Conservation (phyloP, 371 early-diverging fungal species). For the Lichtheimia corymbifera region DNA sequence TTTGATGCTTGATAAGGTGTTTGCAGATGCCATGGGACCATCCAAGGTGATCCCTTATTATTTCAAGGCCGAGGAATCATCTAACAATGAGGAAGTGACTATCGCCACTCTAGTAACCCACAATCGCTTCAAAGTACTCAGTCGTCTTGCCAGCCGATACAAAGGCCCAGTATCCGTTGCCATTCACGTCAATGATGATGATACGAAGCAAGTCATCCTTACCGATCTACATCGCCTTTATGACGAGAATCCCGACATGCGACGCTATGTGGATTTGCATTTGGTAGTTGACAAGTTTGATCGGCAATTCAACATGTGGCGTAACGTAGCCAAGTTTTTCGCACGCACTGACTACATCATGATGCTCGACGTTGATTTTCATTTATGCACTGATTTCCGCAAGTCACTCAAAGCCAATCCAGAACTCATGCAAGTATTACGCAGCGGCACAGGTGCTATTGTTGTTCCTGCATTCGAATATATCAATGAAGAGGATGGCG, state of each 20-base stretch:
- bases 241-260: slow-evolving; percentile 28
- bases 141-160: slow-evolving; percentile 59
- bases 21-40: slow-evolving; percentile 40
- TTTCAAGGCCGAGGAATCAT: slow-evolving; percentile 44
- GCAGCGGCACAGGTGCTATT: slow-evolving; percentile 35
- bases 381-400: slow-evolving; percentile 48
- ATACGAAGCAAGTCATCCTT: slow-evolving; percentile 26
- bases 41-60: slow-evolving; percentile 53
- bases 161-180: slow-evolving; percentile 54
- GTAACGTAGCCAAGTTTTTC: slow-evolving; percentile 57
- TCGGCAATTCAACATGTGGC: slow-evolving; percentile 60
- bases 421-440: slow-evolving; percentile 30
- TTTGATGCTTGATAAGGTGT: slow-evolving; percentile 44
- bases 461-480: slow-evolving; percentile 63
- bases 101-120: slow-evolving; percentile 62
- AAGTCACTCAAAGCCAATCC: slow-evolving; percentile 31
- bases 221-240: slow-evolving; percentile 30
- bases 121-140: slow-evolving; percentile 51
- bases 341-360: slow-evolving; percentile 56
- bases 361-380: slow-evolving; percentile 62
- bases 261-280: slow-evolving; percentile 52
- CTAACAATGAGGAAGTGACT: slow-evolving; percentile 59
- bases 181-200: slow-evolving; percentile 55
- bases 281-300: slow-evolving; percentile 50
- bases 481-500: slow-evolving; percentile 32